Evolutionary conservation across 1,284 basidiomycete species (phyloP), one percentile per base, ranked within the genome.

Genomic region (Coriolopsis trogii): DNA sequence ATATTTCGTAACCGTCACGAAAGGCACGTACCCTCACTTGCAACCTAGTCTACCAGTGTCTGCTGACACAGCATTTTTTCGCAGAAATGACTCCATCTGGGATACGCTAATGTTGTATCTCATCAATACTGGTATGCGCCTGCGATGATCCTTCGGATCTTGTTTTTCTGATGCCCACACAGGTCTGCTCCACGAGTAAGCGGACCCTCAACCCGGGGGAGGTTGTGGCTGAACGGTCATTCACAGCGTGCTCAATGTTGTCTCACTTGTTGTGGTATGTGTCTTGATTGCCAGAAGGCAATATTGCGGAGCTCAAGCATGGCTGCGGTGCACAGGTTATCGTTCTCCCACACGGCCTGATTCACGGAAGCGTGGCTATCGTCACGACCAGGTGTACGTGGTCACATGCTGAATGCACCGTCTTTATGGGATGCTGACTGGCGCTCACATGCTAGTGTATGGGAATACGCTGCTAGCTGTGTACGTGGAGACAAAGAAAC

Each of bases 381-480:
- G 18, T 50, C 21, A 18, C 41, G 7, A 23, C 25, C 12, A 37
- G 41, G 34, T n/a, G 48, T 44, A 23, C 41, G 48, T 41, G 20
- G 15, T 20, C 31, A 16, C n/a, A n/a, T n/a, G n/a, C n/a, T n/a
- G n/a, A n/a, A n/a, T n/a, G n/a, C n/a, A n/a, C n/a, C 20, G 5
- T 38, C 21, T 26, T 36, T 23, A 6, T 23, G 18, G 29, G 8
- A 3, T 18, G 28, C 31, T 21, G n/a, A 20, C 8, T 13, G 16
- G 7, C 21, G 4, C n/a, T 26, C 29, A 33, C 12, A 34, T 6
- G 23, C 13, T 16, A 50, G 48, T 50, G 28, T 50, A 44, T n/a
- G 48, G 41, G 15, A 50, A 38, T 37, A 34, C 41, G 2, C 25
- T 50, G 28, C 41, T 50, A 12, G 33, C 41, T 20, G 48, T 50